These are phyloP conservation scores for Colletotrichum australisinense DNA, from an alignment of 2,329 filamentous ascomycete species.

Conservation along the genomic window DNA sequence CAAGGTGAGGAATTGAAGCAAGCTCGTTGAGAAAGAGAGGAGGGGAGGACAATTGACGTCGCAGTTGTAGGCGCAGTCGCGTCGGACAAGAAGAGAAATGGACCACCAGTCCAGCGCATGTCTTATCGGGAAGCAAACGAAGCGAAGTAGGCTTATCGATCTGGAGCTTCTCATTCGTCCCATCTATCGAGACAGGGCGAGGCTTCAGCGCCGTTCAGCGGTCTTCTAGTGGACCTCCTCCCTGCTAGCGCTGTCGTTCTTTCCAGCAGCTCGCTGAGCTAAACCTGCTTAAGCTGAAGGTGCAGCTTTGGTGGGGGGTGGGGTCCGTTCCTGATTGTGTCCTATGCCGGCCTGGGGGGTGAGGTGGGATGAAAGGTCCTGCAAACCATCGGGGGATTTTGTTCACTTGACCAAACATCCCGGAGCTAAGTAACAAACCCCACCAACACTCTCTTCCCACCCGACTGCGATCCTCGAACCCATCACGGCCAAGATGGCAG, in stretches of 20 bases:
- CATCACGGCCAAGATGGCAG: conserved; percentile 34
- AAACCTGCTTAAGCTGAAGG: neutral
- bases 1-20: neutral
- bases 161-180: conserved; percentile 26
- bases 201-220: neutral
- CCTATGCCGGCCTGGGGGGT: neutral
- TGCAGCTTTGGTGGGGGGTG: conserved; percentile 12
- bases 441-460: neutral
- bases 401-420: neutral
- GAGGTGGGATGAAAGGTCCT: neutral
- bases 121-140: conserved; percentile 27
- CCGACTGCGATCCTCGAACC: neutral
- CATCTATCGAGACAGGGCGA: neutral
- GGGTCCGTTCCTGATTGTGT: conserved; percentile 2
- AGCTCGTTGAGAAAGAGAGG: neutral
- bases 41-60: neutral
- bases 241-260: conserved; percentile 19
- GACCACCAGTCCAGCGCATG: neutral
- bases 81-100: conserved; percentile 7
- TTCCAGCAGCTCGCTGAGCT: neutral
- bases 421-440: neutral
- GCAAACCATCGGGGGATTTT: neutral
- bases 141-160: conserved; percentile 25
- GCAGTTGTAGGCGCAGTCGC: neutral
- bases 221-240: neutral